Base-by-base conservation (phyloP, 163 green algal species). In the Prototheca stagnorum region DNA sequence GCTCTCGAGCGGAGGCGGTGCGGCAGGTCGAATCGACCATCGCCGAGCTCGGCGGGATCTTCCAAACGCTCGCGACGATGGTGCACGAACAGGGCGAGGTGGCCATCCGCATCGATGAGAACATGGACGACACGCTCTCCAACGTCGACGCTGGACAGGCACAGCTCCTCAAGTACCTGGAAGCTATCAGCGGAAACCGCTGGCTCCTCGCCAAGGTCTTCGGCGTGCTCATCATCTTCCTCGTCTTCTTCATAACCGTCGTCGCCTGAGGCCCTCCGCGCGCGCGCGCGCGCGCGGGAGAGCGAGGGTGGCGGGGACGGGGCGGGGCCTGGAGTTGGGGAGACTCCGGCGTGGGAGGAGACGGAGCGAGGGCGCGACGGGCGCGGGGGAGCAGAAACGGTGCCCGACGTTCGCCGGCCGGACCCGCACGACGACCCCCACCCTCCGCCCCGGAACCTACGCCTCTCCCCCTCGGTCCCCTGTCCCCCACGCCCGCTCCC, bases 21-120 rank as follows among this genome's bases (percentile, higher is more conserved):
- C 80, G 85, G n/a, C 88, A 93, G 48, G 88, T 97, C 45, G 88
- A 98, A 61, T 65, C 65, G 39, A 97, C 89, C 2, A 97, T 98
- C 35, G 67, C 82, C 27, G 89, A 98, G 72, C 76, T 98, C 35
- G 84, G 89, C 23, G 71, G 55, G 53, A 98, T 98, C 37, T 98
- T 98, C 70, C 81, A 86, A 47, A 82, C 97, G 73, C 78, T 98
- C 26, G 80, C 82, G 4, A 77, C 88, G 37, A 90, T 98, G 78
- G 89, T 95, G 47, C 50, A 71, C 34, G 68, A 85, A 53, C 84
- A 97, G 60, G 89, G 89, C 4, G 89, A 98, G 67, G 75, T 96
- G 68, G 82, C 89, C 5, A 68, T 91, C 27, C 79, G 89, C 28
- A 98, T 98, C 49, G 89, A 98, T 57, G 86, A 95, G 33, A 95